Conservation (phyloP, 139 green algal species). For the Chlamydomonas urium region DNA sequence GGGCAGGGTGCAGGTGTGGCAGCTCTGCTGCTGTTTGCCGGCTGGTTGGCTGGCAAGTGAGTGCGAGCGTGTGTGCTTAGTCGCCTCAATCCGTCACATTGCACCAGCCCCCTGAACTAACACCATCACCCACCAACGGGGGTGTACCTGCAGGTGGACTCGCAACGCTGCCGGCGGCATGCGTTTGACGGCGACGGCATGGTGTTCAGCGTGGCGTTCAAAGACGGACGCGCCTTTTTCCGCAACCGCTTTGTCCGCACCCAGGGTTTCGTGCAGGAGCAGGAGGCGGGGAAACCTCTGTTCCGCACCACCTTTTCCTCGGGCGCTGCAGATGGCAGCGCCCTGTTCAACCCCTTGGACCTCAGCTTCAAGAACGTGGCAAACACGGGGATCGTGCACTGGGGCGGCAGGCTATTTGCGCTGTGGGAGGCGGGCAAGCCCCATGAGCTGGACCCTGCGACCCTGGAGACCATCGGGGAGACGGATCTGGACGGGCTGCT, state of each 20-base stretch:
- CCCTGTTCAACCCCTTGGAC: constrained; percentile 51
- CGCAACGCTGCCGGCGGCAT: constrained; percentile 35
- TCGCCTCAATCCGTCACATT: no score
- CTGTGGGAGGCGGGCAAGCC: constrained; percentile 49
- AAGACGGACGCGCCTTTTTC: constrained; percentile 23
- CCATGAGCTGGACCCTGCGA: constrained; percentile 32
- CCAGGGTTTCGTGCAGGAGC: constrained; percentile 51
- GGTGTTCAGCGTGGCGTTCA: constrained; percentile 39
- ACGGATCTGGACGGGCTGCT: constrained; percentile 36
- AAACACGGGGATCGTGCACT: constrained; percentile 52
- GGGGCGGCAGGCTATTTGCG: constrained; percentile 33
- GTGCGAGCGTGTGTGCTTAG: no score
- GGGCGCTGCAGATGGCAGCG: constrained; percentile 36
- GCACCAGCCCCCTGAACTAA: no score
- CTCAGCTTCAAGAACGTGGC: constrained; percentile 52
- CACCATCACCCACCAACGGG: no score
- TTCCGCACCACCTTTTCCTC: constrained; percentile 43
- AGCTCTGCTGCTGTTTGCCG: no score
- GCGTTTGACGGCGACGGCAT: constrained; percentile 54
- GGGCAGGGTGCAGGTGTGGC: no score
- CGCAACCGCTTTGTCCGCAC: constrained; percentile 53
- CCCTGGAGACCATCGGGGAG: constrained; percentile 40
- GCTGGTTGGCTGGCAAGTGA: no score
- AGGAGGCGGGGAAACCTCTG: constrained; percentile 40
- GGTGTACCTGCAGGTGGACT: constrained; percentile 35